A percentile compares a stretch with the other conserved stretches of the same genome.
Evolutionary conservation across 306 rosid genomes (phyloP).

Genomic region (Corylus heterophylla): DNA sequence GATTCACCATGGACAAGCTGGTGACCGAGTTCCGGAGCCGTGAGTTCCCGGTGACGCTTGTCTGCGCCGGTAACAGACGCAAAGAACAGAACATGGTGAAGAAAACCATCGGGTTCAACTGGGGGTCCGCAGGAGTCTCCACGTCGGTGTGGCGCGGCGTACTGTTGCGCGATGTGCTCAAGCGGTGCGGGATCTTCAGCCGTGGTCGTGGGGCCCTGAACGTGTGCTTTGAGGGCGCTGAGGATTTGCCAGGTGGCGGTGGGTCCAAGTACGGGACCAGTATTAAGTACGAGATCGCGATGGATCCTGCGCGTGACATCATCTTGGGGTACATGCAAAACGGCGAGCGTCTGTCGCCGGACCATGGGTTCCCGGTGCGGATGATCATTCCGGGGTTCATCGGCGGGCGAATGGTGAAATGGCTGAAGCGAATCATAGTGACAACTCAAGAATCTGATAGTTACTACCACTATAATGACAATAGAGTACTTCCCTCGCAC

Average conservation of each 20-base stretch:
- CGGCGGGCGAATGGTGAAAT: slow-evolving; percentile 84
- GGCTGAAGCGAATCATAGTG: slow-evolving; percentile 77
- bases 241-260: slow-evolving; percentile 86
- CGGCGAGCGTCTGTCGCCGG: slow-evolving; percentile 59
- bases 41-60: slow-evolving; percentile 59
- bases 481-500: slow-evolving; percentile 75
- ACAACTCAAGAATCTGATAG: slow-evolving; percentile 55
- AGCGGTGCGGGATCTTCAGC: slow-evolving; percentile 54
- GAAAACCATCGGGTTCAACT: slow-evolving; percentile 70
- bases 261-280: slow-evolving; percentile 80
- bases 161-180: slow-evolving; percentile 44
- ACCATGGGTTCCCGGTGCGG: slow-evolving; percentile 83
- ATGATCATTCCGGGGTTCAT: slow-evolving; percentile 73
- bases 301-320: slow-evolving; percentile 80
- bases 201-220: slow-evolving; percentile 51
- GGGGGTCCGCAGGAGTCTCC: slow-evolving; percentile 76
- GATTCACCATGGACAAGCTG: slow-evolving; percentile 67
- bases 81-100: slow-evolving; percentile 86
- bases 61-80: slow-evolving; percentile 76
- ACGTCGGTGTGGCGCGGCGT: slow-evolving; percentile 82
- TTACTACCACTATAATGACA: slow-evolving; percentile 68
- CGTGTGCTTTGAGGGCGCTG: slow-evolving; percentile 84
- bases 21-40: slow-evolving; percentile 45
- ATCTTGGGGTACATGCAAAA: slow-evolving; percentile 83
- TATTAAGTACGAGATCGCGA: slow-evolving; percentile 53